Conservation (phyloP, 805 yeast genomes). For the Nakazawaea laoshanensis region DNA sequence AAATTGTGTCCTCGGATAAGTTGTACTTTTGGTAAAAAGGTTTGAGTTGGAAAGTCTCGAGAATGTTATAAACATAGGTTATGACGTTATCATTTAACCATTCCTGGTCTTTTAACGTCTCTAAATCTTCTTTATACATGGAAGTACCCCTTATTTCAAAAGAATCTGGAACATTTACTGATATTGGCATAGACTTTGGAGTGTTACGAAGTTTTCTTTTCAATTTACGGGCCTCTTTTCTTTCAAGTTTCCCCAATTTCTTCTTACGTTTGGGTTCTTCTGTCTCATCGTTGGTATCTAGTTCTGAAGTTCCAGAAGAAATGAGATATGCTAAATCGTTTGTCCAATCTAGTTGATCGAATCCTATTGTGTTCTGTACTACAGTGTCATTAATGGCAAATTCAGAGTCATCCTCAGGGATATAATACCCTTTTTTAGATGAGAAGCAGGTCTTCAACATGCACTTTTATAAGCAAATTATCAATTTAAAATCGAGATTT, state of each 20-base stretch:
- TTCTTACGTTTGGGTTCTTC: slow-evolving; percentile 4
- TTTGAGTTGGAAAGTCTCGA: slow-evolving; percentile 14
- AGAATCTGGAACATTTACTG: slow-evolving; percentile 18
- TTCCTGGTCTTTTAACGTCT: slow-evolving; percentile 50
- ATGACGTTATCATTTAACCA: slow-evolving; percentile 73
- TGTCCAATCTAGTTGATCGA: slow-evolving; percentile 33
- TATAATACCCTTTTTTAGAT: slow-evolving; percentile 9
- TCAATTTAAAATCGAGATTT: not conserved
- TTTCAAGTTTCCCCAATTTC: slow-evolving; percentile 16
- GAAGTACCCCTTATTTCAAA: slow-evolving; percentile 50
- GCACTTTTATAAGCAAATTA: not conserved
- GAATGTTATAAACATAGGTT: slow-evolving; percentile 45
- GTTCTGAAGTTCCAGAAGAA: slow-evolving; percentile 3
- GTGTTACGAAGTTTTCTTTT: slow-evolving; percentile 14
- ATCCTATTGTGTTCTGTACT: slow-evolving; percentile 26
- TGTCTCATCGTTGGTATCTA: slow-evolving; percentile 7
- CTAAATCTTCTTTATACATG: slow-evolving; percentile 49
- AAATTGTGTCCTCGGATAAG: slow-evolving; percentile 22
- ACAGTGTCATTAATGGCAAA: slow-evolving; percentile 1
- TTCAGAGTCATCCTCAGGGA: slow-evolving; percentile 1
- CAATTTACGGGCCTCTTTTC: slow-evolving; percentile 16
- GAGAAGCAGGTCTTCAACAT: slow-evolving; percentile 11
- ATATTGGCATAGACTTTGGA: not conserved
- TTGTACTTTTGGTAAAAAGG: slow-evolving; percentile 15
- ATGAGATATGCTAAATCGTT: slow-evolving; percentile 9